Evolutionary conservation across 2,329 filamentous ascomycete species (phyloP), one percentile per base, ranked within the genome.

Genomic region (Cryphonectria japonica): DNA sequence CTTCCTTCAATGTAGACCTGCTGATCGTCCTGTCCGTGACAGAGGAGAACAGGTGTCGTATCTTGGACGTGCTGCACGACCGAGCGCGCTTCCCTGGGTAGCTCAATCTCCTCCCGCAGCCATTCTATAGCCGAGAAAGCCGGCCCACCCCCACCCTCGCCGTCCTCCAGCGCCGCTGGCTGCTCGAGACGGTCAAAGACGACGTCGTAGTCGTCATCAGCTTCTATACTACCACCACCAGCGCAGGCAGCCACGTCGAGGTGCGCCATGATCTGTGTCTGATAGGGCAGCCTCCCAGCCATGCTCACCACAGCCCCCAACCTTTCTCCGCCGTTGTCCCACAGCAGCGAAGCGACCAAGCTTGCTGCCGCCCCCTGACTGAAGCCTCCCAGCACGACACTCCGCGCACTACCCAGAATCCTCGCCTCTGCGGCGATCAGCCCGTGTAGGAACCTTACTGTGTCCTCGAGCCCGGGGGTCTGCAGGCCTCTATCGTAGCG

Each of bases 331-430:
- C 80, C 82, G 13, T 83, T 82, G 13, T 83, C 78, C 83, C 84
- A 85, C 1, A 83, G 76, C 69, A 88, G 70, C 69, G 82, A 73
- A 13, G 82, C 78, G 26, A 81, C 75, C 71, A 88, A 71, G 0
- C 80, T 77, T 59, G 83, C 83, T 2, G 86, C 86, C 73, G 85
- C 86, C 0, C 87, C 87, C 73, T 88, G 86, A 65, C 87, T 88
- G 26, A 88, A 76, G 0, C 86, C 86, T 54, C 84, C 83, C 0
- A 89, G 72, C 1, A 86, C 76, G 0, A 88, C 76, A 59, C 81
- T 83, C 16, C 73, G 67, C 0, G 78, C 73, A 3, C 83, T 82
- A 0, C 78, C 79, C 0, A 87, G 69, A 0, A 75, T n/a, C 0
- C 67, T 74, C 0, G 81, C 78, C 71, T 86, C 85, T 0, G 71